Evolutionary conservation across 108 stramenopile genomes (phyloP).

Genomic region (Asterionellopsis glacialis): DNA sequence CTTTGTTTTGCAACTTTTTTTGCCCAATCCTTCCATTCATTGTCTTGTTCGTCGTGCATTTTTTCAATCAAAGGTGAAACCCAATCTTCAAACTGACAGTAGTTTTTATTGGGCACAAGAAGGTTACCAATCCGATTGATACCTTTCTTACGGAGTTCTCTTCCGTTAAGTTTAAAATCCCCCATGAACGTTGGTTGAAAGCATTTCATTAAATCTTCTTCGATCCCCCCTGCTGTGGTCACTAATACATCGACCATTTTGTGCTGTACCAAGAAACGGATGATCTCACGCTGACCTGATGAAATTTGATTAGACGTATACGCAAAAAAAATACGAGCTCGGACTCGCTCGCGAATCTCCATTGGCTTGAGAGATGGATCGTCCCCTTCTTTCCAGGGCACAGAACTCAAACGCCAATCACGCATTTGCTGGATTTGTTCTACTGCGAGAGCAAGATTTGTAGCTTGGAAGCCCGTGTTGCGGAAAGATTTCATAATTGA

Average conservation of each 20-base stretch:
- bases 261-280: constrained; percentile 91
- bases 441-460: constrained; percentile 91
- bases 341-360: constrained; percentile 55
- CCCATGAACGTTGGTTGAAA: constrained; percentile 96
- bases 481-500: constrained; percentile 76
- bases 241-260: constrained; percentile 96
- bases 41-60: constrained; percentile 98
- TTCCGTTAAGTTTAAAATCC: constrained; percentile 87
- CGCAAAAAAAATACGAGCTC: constrained; percentile 92
- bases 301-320: constrained; percentile 99
- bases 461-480: constrained; percentile 92
- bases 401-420: constrained; percentile 87
- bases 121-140: constrained; percentile 97
- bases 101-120: constrained; percentile 96
- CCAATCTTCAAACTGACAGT: constrained; percentile 99
- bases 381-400: constrained; percentile 72
- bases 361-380: constrained; percentile 64
- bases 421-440: constrained; percentile 95
- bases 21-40: constrained; percentile 40
- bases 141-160: constrained; percentile 86
- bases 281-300: constrained; percentile 95
- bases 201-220: constrained; percentile 99
- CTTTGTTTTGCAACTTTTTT: constrained; percentile 16
- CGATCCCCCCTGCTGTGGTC: constrained; percentile 98
- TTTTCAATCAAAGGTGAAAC: constrained; percentile 83